phyloP scores from a whole-genome alignment of 2,329 filamentous ascomycete species.

The Colletotrichum magnum region DNA sequence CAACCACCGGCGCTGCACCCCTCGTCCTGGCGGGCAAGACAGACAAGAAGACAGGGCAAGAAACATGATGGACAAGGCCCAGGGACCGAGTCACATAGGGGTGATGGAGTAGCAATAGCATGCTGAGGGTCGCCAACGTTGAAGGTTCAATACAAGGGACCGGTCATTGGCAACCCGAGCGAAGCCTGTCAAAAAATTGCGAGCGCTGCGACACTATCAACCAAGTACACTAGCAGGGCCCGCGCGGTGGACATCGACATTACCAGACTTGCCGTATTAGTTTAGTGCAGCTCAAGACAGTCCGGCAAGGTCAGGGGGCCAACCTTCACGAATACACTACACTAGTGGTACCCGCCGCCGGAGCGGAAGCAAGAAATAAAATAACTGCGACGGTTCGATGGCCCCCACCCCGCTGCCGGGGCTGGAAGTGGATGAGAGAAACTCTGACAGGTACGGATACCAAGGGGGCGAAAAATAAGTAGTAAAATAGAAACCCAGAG shows the following conservation, averaged over 20 bases:
- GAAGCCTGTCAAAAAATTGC: not conserved
- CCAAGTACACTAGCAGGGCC: not conserved
- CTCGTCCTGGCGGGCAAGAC: not conserved
- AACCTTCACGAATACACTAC: too few relatives aligned
- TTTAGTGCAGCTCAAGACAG: conserved; percentile 20
- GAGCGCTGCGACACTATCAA: not conserved
- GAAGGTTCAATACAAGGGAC: not conserved
- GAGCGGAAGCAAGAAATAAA: conserved; percentile 25
- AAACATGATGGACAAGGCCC: conserved; percentile 29
- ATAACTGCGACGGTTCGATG: conserved; percentile 1
- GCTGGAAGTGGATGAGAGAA: not conserved
- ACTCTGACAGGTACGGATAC: not conserved
- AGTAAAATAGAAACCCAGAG: not conserved
- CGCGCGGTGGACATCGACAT: conserved; percentile 3
- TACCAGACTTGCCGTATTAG: conserved; percentile 22
- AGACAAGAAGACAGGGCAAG: conserved; percentile 19
- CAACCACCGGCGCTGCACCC: not conserved
- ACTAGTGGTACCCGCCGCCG: conserved; percentile 2
- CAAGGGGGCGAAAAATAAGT: not conserved
- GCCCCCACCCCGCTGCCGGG: conserved; percentile 13
- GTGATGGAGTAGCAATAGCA: not conserved
- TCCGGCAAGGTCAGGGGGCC: not conserved
- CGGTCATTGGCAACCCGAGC: not conserved
- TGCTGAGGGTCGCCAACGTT: not conserved
- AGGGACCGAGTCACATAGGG: not conserved